Evolutionary conservation across 352 stramenopile species (phyloP), one percentile per base, ranked within the genome.

Genomic region (Phytophthora nicotianae): DNA sequence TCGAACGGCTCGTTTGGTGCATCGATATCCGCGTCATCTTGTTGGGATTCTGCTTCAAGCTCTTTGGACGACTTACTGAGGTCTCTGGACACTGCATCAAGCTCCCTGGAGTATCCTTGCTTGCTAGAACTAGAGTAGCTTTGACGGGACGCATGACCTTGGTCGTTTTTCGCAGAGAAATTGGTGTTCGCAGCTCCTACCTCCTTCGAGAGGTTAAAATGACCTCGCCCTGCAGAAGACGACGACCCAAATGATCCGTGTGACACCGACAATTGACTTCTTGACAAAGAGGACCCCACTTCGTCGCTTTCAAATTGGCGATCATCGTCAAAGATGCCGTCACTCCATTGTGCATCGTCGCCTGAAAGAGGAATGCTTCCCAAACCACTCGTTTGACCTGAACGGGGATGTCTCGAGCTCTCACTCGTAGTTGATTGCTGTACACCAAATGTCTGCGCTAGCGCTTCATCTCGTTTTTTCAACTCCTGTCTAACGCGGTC

Each of bases 211-310:
- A 68, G 50, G 9, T 61, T 50, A 50, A 68, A 71, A 46, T 55
- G 47, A 8, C 41, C 62, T 17, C 65, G 42, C 2, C 20, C 29
- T 47, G 40, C 20, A 19, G 48, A 70, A 38, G 50, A 54, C 32
- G 61, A 71, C 17, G 56, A 65, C 19, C 49, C 43, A 19, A 65
- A 58, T 26, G 54, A 79, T 24, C 37, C 47, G 19, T 60, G 41
- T 21, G 75, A 81, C 6, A 75, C 58, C 0, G 81, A 89, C 4
- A 88, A 48, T 40, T 89, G 73, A 43, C 79, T 92, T 58, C 75
- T 74, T 10, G 81, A 89, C 11, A 88, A 64, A 16, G 79, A 89
- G 11, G 64, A 81, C 2, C 74, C 71, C 11, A 86, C 58, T 27
- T 43, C 55, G 37, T 78, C 54, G 21, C 38, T 67, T 55, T 73